Conservation (phyloP, 306 rosid species). For the Fragaria iinumae region DNA sequence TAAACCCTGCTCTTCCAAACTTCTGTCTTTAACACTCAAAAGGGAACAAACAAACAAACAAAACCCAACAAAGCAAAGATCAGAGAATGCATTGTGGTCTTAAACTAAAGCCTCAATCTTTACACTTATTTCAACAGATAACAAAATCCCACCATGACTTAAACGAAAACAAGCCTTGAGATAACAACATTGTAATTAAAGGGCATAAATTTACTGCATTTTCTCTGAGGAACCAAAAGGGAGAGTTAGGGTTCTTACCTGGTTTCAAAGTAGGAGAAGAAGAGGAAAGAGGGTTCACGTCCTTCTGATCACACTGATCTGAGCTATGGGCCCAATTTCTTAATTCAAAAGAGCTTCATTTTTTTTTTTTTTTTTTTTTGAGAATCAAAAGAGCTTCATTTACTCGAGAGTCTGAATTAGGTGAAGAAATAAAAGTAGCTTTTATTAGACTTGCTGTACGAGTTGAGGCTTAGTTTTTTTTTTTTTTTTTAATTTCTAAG, state of each 20-base stretch:
- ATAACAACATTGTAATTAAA: background rate
- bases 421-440: background rate
- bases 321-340: background rate
- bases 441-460: background rate
- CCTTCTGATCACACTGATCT: background rate
- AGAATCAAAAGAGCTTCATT: background rate
- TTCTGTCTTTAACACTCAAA: background rate
- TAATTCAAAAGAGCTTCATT: background rate
- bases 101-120: conserved; percentile 2
- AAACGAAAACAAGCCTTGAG: background rate
- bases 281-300: background rate
- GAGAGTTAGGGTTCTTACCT: background rate
- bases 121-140: background rate
- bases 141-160: background rate
- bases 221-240: background rate
- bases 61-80: background rate
- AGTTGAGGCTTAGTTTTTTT: background rate
- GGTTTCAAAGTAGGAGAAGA: background rate
- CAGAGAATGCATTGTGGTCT: background rate
- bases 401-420: background rate
- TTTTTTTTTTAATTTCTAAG: too few relatives aligned
- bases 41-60: background rate
- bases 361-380: too few relatives aligned
- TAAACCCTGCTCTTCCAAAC: background rate
- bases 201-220: background rate